Evolutionary conservation across 2,329 filamentous ascomycete genomes (phyloP).

Genomic region (Xylaria sp.): DNA sequence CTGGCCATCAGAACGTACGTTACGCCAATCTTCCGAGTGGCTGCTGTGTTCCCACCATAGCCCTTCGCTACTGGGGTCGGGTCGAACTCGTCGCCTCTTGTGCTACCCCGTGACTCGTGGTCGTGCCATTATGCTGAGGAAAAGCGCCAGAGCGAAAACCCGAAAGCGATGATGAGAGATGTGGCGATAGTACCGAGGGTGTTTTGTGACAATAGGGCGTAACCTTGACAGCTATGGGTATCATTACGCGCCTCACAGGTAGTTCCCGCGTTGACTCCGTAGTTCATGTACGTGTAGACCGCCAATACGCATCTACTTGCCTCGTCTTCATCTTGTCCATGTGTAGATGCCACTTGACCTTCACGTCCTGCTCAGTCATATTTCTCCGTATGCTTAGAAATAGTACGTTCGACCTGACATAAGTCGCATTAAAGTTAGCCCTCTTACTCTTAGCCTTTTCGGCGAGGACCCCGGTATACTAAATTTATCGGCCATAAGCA

Average conservation of each 20-base stretch:
- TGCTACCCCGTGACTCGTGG: constrained; percentile 24
- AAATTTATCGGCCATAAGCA: constrained; percentile 20
- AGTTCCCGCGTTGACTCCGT: constrained; percentile 5
- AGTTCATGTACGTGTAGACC: neutral
- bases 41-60: constrained; percentile 29
- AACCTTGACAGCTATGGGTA: constrained; percentile 18
- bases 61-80: constrained; percentile 25
- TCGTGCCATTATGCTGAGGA: constrained; percentile 19
- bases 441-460: neutral
- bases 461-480: constrained; percentile 1
- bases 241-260: constrained; percentile 7
- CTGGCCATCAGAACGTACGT: constrained; percentile 12
- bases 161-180: constrained; percentile 21
- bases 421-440: neutral
- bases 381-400: neutral
- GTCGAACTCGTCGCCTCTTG: constrained; percentile 29
- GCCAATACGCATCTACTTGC: neutral
- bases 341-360: neutral
- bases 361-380: neutral
- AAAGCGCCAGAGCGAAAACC: neutral
- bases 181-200: constrained; percentile 11
- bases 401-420: neutral
- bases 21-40: constrained; percentile 31
- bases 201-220: constrained; percentile 10
- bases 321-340: neutral